These are phyloP conservation scores for Apiotrichum mycotoxinovorans DNA, from an alignment of 1,284 basidiomycete species.

Conservation along the genomic window DNA sequence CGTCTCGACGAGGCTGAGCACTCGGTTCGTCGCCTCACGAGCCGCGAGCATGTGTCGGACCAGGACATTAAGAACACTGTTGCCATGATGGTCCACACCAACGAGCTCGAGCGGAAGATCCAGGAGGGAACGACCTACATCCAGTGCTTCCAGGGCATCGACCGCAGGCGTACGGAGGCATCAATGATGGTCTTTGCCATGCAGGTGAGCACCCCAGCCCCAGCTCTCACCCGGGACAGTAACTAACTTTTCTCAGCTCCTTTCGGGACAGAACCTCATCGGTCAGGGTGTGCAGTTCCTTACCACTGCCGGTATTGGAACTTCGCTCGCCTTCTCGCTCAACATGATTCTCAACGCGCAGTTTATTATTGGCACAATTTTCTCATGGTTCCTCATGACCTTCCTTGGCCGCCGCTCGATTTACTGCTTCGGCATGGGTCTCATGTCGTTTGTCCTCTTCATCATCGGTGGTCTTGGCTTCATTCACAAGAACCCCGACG, in stretches of 20 bases:
- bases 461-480: conserved; percentile 18
- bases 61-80: conserved; percentile 25
- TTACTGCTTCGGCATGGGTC: conserved; percentile 23
- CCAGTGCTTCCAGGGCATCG: conserved; percentile 27
- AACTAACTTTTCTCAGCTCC: background rate
- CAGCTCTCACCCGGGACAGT: too few species aligned
- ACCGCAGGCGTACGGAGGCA: conserved; percentile 25
- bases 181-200: conserved; percentile 24
- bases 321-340: conserved; percentile 42
- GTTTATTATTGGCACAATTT: conserved; percentile 13
- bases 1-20: conserved; percentile 34
- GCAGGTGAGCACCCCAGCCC: conserved; percentile 2
- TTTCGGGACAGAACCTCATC: conserved; percentile 18
- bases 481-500: background rate
- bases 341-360: conserved; percentile 32
- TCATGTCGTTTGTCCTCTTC: conserved; percentile 11
- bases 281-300: conserved; percentile 40
- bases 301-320: conserved; percentile 46
- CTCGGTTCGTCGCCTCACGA: conserved; percentile 24
- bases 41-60: conserved; percentile 19
- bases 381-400: conserved; percentile 8
- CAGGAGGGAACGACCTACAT: conserved; percentile 20
- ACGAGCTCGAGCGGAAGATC: conserved; percentile 29
- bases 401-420: conserved; percentile 14
- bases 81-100: conserved; percentile 38